A percentile compares a stretch with the other conserved stretches of the same genome.
Conservation (phyloP, 78 protist species). For the Cavenderia fasciculata region DNA sequence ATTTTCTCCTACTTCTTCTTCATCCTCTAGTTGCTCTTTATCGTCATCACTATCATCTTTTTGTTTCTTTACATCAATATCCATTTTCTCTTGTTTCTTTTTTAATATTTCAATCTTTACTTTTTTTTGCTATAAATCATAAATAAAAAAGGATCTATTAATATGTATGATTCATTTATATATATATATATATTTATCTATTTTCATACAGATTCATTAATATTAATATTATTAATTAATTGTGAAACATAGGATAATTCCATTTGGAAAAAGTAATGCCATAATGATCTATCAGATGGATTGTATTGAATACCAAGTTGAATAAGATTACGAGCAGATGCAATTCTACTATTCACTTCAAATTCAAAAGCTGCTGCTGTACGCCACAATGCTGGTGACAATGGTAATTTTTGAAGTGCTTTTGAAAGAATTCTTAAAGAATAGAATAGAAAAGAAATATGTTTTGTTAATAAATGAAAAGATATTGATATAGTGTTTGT, state of each 20-base stretch:
- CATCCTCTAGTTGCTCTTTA: not conserved
- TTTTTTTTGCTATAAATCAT: not conserved
- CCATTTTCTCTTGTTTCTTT: not conserved
- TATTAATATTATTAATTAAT: constrained; percentile 2
- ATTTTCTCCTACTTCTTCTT: not conserved
- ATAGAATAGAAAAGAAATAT: not conserved
- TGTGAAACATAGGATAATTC: constrained; percentile 34
- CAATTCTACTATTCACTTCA: constrained; percentile 27
- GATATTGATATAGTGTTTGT: not conserved
- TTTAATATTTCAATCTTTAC: not conserved
- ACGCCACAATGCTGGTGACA: constrained; percentile 58
- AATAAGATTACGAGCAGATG: constrained; percentile 38
- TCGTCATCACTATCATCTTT: not conserved
- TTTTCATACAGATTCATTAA: not conserved
- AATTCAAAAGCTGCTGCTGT: constrained; percentile 65
- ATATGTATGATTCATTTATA: not conserved
- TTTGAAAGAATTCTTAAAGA: not conserved
- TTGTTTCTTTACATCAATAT: not conserved
- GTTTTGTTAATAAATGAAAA: not conserved
- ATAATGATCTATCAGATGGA: constrained; percentile 8
- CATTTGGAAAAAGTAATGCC: constrained; percentile 49
- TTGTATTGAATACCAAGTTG: constrained; percentile 58
- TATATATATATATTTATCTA: not conserved
- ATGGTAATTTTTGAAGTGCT: constrained; percentile 35
- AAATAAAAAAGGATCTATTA: not conserved